Conservation (phyloP, 768 basidiomycete genomes). For the Boletus tomentosulus region DNA sequence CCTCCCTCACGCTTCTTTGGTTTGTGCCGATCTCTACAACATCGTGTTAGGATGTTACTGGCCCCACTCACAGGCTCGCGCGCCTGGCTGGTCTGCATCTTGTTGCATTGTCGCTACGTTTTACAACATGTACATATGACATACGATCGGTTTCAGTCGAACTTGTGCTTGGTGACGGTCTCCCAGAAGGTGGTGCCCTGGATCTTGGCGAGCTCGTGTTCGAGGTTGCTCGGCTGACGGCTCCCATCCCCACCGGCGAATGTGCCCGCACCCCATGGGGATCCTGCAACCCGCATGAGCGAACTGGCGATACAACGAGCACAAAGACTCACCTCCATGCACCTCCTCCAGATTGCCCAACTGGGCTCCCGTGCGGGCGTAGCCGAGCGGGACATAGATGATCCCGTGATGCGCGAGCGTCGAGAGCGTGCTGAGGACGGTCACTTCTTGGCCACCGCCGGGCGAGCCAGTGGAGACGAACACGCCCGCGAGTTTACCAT, state of each 20-base stretch:
- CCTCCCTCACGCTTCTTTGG: neutral
- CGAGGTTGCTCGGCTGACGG: conserved; percentile 47
- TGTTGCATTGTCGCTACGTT: neutral
- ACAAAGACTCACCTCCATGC: conserved; percentile 47
- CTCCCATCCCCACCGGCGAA: conserved; percentile 44
- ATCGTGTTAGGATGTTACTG: neutral
- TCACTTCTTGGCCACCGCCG: conserved; percentile 76
- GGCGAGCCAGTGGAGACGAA: conserved; percentile 69
- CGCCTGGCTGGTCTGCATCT: neutral
- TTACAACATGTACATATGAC: neutral
- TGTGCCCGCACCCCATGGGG: conserved; percentile 77
- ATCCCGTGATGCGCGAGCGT: conserved; percentile 72
- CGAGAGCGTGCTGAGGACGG: conserved; percentile 47
- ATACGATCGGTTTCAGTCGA: neutral
- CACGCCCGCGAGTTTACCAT: conserved; percentile 69
- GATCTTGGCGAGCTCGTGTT: conserved; percentile 47
- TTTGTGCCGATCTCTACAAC: neutral
- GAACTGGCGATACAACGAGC: neutral
- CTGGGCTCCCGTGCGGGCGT: conserved; percentile 42
- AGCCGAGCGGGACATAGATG: conserved; percentile 68
- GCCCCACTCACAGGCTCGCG: neutral
- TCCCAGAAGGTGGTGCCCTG: conserved; percentile 26
- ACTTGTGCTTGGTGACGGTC: neutral
- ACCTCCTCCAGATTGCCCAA: conserved; percentile 43
- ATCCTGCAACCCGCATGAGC: conserved; percentile 38